Conservation (phyloP, 345 rosid species). For the Chamaenerion angustifolium region DNA sequence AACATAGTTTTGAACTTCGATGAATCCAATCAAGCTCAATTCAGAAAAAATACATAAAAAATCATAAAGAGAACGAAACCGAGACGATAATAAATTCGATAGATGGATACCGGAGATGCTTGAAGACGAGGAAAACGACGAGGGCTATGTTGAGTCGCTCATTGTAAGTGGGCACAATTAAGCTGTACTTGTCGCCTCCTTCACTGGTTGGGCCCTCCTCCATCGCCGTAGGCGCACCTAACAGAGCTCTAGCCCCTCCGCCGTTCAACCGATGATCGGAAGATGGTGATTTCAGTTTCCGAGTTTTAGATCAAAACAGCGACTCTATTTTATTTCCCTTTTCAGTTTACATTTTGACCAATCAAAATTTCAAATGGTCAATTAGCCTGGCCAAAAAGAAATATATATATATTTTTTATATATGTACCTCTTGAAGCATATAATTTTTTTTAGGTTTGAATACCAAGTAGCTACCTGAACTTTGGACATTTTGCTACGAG, state of each 20-base stretch:
- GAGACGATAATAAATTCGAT: neutral
- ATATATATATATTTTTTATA: no score
- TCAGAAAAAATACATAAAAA: neutral
- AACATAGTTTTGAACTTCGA: no score
- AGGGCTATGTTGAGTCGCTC: slow-evolving; percentile 91
- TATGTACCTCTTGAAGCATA: neutral
- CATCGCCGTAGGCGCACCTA: neutral
- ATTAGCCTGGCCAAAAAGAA: no score
- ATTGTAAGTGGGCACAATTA: slow-evolving; percentile 84
- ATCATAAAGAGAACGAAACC: neutral
- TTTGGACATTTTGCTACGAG: no score
- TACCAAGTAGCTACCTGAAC: no score
- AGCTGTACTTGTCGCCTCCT: slow-evolving; percentile 55
- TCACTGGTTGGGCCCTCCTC: slow-evolving; percentile 7
- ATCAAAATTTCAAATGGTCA: no score
- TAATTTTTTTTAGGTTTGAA: no score
- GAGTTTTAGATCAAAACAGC: no score
- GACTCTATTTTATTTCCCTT: no score
- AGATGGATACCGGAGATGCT: slow-evolving; percentile 54
- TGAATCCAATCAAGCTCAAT: neutral
- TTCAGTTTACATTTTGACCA: no score
- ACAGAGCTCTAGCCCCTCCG: slow-evolving; percentile 1
- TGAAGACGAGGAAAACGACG: slow-evolving; percentile 77
- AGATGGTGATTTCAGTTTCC: slow-evolving; percentile 3
- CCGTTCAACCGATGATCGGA: neutral